These are phyloP conservation scores for Coniochaeta hoffmannii DNA, from an alignment of 2,329 filamentous ascomycete genomes.

Conservation along the genomic window DNA sequence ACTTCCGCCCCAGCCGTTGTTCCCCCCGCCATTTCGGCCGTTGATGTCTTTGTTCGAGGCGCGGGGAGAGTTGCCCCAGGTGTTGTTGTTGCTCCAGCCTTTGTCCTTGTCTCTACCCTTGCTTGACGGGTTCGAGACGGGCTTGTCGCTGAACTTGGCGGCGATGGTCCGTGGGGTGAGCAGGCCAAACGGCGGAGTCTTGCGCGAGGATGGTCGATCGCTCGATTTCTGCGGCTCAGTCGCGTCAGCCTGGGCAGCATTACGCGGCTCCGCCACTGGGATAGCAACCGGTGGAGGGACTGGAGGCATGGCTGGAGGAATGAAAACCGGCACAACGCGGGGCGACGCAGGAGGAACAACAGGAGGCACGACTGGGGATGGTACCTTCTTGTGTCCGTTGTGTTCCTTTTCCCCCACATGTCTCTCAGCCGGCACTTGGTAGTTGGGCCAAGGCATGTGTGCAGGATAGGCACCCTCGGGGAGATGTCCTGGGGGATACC, in stretches of 20 bases:
- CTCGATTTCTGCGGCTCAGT: neutral
- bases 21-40: neutral
- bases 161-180: constrained; percentile 2
- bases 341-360: neutral
- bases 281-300: neutral
- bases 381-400: neutral
- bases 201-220: neutral
- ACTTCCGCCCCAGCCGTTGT: neutral
- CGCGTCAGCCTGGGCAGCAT: neutral
- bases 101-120: constrained; percentile 10
- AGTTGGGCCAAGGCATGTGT: neutral
- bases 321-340: too few relatives aligned
- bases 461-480: neutral
- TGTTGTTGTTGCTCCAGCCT: constrained; percentile 8
- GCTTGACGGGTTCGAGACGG: constrained; percentile 1
- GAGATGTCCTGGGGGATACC: neutral
- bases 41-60: neutral
- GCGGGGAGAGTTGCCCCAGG: constrained; percentile 1
- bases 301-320: neutral
- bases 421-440: neutral
- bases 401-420: neutral
- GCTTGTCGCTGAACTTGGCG: constrained; percentile 2
- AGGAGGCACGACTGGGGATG: neutral
- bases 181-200: neutral
- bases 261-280: neutral